Percentiles rank a stretch among this genome's conserved stretches.
phyloP scores from a whole-genome alignment of 352 stramenopile species.

The Phytophthora citrophthora region DNA sequence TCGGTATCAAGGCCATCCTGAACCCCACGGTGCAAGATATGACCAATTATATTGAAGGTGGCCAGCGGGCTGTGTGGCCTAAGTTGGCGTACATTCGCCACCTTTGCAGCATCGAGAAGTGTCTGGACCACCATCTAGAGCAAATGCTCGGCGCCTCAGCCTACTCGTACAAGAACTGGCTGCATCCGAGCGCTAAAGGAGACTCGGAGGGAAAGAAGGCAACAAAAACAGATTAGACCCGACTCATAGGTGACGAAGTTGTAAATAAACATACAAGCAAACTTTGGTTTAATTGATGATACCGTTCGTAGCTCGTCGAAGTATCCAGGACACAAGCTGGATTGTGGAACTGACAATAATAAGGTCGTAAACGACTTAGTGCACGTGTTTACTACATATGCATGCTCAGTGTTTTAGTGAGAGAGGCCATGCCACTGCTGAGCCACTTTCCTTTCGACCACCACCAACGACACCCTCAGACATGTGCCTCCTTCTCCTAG shows the following conservation, averaged over 20 bases:
- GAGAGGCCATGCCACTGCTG: no score
- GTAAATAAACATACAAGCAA: not conserved
- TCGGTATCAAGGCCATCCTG: conserved; percentile 82
- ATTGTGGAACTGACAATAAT: no score
- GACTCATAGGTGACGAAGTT: not conserved
- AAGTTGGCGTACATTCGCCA: conserved; percentile 94
- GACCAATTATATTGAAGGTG: conserved; percentile 77
- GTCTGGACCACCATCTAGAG: conserved; percentile 49
- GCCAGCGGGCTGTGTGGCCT: conserved; percentile 91
- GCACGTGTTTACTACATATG: conserved; percentile 15
- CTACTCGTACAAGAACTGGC: conserved; percentile 54
- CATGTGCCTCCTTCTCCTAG: conserved; percentile 3
- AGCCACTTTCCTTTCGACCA: conserved; percentile 14
- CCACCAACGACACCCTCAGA: not conserved
- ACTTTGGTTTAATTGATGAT: no score
- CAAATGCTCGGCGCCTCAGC: conserved; percentile 30
- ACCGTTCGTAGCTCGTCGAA: no score
- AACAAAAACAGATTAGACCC: conserved; percentile 17
- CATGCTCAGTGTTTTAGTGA: not conserved
- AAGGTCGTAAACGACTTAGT: conserved; percentile 12
- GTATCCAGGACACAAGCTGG: no score
- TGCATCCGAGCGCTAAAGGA: conserved; percentile 35
- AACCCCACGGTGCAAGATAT: conserved; percentile 85
- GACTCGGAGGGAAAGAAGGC: conserved; percentile 10
- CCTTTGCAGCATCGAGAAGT: conserved; percentile 93